phyloP scores from a whole-genome alignment of 106 monocot species.

The Chionographis japonica region DNA sequence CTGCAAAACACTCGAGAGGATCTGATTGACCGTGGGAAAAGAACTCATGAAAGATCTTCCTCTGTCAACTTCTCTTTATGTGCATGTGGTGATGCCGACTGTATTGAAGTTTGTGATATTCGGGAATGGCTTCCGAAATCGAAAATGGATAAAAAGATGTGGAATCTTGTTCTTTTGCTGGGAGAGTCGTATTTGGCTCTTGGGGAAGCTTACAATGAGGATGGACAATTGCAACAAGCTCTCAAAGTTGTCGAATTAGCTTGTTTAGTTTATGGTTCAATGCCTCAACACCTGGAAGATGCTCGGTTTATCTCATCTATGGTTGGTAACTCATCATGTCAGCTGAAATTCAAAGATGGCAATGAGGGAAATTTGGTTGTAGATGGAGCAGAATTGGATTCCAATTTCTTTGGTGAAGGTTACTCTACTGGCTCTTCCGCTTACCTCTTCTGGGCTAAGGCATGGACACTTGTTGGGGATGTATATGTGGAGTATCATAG shows the following conservation, averaged over 20 bases:
- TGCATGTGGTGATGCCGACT: conserved; percentile 80
- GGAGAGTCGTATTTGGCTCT: conserved; percentile 97
- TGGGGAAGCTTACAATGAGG: conserved; percentile 86
- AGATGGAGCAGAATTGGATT: conserved; percentile 18
- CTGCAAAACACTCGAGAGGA: conserved; percentile 52
- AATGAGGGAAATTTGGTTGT: conserved; percentile 10
- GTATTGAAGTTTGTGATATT: conserved; percentile 98
- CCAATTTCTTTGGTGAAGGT: conserved; percentile 14
- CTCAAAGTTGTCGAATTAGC: conserved; percentile 89
- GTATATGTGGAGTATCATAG: conserved; percentile 72
- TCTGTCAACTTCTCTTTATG: conserved; percentile 48
- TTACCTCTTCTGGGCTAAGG: conserved; percentile 84
- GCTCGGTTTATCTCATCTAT: conserved; percentile 86
- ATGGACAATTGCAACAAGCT: conserved; percentile 60
- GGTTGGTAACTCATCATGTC: conserved; percentile 29
- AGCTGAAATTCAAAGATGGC: conserved; percentile 13
- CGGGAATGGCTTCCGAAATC: conserved; percentile 92
- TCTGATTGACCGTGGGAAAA: conserved; percentile 30
- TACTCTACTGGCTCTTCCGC: conserved; percentile 27
- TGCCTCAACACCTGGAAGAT: conserved; percentile 87
- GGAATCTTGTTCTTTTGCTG: conserved; percentile 95
- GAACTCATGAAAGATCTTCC: conserved; percentile 30
- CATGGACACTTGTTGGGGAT: conserved; percentile 93
- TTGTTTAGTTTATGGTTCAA: conserved; percentile 91
- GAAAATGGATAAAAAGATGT: conserved; percentile 87